A percentile compares a stretch with the other conserved stretches of the same genome.
These are phyloP conservation scores for Lanmaoa rubissima DNA, from an alignment of 768 basidiomycete species.

Conservation along the genomic window DNA sequence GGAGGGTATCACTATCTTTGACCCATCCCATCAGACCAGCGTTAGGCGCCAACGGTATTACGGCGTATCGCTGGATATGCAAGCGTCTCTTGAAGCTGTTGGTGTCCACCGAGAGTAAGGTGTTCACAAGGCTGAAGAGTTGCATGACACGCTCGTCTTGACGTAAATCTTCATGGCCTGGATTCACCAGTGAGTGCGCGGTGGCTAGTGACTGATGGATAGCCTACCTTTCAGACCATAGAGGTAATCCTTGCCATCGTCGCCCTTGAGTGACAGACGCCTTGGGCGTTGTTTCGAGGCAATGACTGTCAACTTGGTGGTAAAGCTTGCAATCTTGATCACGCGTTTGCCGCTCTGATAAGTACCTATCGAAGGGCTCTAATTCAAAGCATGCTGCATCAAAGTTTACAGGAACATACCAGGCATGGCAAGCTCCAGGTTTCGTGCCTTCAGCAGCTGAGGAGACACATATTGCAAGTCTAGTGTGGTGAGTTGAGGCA, in stretches of 20 bases:
- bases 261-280: conserved; percentile 80
- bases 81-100: conserved; percentile 95
- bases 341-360: conserved; percentile 87
- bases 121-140: conserved; percentile 95
- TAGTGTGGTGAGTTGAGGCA: conserved; percentile 83
- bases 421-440: conserved; percentile 94
- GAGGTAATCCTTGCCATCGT: conserved; percentile 91
- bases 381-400: background rate
- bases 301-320: conserved; percentile 89
- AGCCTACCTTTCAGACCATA: conserved; percentile 81
- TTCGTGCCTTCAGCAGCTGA: conserved; percentile 79
- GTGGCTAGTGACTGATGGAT: no score
- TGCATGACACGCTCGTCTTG: conserved; percentile 99
- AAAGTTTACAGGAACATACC: conserved; percentile 43
- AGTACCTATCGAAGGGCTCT: conserved; percentile 54
- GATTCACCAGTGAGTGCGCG: conserved; percentile 1
- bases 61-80: conserved; percentile 89
- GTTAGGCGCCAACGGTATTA: conserved; percentile 93
- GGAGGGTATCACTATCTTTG: conserved; percentile 91
- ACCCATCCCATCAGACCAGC: conserved; percentile 96
- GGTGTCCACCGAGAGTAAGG: conserved; percentile 86
- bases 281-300: conserved; percentile 96
- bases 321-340: conserved; percentile 80
- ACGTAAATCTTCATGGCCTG: conserved; percentile 97
- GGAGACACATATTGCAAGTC: conserved; percentile 98